phyloP scores from a whole-genome alignment of 345 rosid genomes.

The Adansonia digitata region DNA sequence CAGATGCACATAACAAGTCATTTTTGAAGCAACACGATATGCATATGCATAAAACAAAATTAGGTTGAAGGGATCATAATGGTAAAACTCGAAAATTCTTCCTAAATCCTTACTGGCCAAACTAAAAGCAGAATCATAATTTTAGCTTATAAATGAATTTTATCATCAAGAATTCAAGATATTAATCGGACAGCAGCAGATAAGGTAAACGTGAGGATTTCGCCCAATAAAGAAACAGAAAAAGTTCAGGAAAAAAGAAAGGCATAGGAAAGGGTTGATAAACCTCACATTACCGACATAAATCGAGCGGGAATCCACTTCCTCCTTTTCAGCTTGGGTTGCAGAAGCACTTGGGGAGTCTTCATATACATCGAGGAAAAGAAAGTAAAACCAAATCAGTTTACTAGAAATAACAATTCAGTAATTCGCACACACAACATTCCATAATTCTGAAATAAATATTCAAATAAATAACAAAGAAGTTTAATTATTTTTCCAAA shows the following conservation, averaged over 20 bases:
- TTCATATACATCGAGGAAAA: slow-evolving; percentile 28
- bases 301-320: slow-evolving; percentile 90
- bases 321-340: slow-evolving; percentile 88
- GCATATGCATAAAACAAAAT: not conserved
- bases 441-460: not conserved
- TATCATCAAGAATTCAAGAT: not conserved
- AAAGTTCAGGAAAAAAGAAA: not conserved
- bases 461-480: not conserved
- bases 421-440: not conserved
- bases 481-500: not conserved
- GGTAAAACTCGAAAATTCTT: not conserved
- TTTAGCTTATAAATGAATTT: not conserved
- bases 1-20: not conserved
- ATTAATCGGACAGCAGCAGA: not conserved
- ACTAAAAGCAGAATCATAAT: not conserved
- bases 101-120: not conserved
- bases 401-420: not conserved
- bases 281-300: slow-evolving; percentile 97
- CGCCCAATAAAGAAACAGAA: not conserved
- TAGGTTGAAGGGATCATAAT: not conserved
- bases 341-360: slow-evolving; percentile 67
- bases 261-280: slow-evolving; percentile 18
- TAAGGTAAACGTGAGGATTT: not conserved
- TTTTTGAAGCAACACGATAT: not conserved
- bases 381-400: slow-evolving; percentile 7